A percentile compares a stretch with the other conserved stretches of the same genome.
Evolutionary conservation across 2,329 filamentous ascomycete genomes (phyloP).

Genomic region (Fusarium lateritium): DNA sequence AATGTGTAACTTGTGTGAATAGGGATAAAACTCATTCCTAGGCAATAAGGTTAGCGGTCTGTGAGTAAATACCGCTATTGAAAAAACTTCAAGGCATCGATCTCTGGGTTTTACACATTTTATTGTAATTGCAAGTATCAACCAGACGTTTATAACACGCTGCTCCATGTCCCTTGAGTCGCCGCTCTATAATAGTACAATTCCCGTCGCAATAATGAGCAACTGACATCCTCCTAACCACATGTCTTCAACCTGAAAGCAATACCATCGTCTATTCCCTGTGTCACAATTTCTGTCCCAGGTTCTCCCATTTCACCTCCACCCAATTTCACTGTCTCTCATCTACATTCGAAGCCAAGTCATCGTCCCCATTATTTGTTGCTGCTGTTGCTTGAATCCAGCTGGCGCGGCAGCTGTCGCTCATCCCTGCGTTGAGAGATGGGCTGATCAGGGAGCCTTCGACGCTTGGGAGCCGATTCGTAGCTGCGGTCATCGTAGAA

Average conservation of each 20-base stretch:
- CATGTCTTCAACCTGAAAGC: constrained; percentile 13
- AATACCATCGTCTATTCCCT: not conserved
- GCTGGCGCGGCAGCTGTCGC: not conserved
- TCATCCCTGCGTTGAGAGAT: not conserved
- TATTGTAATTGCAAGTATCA: constrained; percentile 6
- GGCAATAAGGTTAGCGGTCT: too few species aligned
- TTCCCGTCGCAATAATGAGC: constrained; percentile 14
- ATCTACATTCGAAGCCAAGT: not conserved
- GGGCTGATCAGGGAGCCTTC: constrained; percentile 19
- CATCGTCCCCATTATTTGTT: not conserved
- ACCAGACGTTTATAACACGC: constrained; percentile 13
- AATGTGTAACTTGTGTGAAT: too few species aligned
- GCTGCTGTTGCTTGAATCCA: not conserved
- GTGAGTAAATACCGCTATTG: too few species aligned
- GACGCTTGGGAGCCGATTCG: constrained; percentile 21
- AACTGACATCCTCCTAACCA: constrained; percentile 17
- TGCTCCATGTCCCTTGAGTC: constrained; percentile 4
- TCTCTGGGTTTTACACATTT: not conserved
- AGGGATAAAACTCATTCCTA: too few species aligned
- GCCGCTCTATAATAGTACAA: constrained; percentile 18
- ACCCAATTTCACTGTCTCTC: not conserved
- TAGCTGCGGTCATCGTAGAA: not conserved
- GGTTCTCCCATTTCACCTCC: not conserved
- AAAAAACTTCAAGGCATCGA: not conserved
- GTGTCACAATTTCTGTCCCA: constrained; percentile 4